Evolutionary conservation across 768 basidiomycete genomes (phyloP).

Genomic region (Trichaptum fuscoviolaceum): DNA sequence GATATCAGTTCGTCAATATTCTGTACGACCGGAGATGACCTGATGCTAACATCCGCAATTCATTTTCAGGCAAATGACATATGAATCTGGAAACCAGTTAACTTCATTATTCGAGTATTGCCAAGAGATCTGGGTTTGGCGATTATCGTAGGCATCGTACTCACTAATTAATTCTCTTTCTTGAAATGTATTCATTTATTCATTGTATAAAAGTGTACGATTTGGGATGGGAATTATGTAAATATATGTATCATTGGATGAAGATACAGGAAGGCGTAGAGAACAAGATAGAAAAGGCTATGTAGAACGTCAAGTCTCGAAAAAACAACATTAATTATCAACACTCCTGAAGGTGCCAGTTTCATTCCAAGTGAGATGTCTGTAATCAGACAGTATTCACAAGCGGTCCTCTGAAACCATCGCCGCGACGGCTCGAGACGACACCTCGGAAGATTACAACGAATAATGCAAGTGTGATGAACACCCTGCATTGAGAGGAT

Average conservation of each 20-base stretch:
- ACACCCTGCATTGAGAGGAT: constrained; percentile 38
- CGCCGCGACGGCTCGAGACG: constrained; percentile 54
- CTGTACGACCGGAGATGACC: neutral
- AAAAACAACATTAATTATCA: neutral
- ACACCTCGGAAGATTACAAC: constrained; percentile 59
- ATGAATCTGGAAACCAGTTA: neutral
- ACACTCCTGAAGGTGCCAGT: neutral
- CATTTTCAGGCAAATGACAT: neutral
- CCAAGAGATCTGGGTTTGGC: neutral
- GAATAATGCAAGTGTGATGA: constrained; percentile 57
- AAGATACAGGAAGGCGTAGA: neutral
- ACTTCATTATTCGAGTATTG: neutral
- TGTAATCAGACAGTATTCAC: constrained; percentile 17
- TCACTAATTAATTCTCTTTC: neutral
- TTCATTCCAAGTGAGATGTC: neutral
- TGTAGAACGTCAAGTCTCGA: neutral
- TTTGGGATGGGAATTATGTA: neutral
- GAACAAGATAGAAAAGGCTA: neutral
- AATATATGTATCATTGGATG: neutral
- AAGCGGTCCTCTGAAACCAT: constrained; percentile 57
- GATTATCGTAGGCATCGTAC: neutral
- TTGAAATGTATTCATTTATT: neutral
- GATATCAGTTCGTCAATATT: neutral
- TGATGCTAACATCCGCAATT: neutral
- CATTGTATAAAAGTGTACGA: neutral